These are phyloP conservation scores for Centrapalus pauciflorus DNA, from an alignment of 129 eudicot species.

Conservation along the genomic window DNA sequence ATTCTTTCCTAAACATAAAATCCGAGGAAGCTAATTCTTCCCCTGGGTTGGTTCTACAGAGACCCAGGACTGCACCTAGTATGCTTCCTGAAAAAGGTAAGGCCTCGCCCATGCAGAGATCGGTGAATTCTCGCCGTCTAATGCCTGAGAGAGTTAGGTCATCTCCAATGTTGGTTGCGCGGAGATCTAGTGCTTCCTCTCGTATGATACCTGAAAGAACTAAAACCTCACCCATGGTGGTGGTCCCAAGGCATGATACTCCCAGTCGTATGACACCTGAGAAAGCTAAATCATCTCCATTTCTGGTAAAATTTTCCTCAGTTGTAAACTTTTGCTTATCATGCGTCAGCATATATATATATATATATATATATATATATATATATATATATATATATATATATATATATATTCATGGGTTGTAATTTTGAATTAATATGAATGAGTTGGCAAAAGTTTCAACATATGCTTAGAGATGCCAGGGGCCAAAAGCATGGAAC, in stretches of 20 bases:
- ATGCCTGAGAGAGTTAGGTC: constrained; percentile 21
- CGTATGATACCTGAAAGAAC: constrained; percentile 29
- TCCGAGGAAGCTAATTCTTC: constrained; percentile 10
- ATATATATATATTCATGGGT: too few species aligned
- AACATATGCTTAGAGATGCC: not conserved
- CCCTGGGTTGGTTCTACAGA: constrained; percentile 13
- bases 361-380: too few species aligned
- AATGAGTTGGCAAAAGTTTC: not conserved
- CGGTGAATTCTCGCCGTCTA: constrained; percentile 22
- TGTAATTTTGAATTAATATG: not conserved
- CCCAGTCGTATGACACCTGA: constrained; percentile 20
- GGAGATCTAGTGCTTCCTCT: constrained; percentile 22
- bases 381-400: too few species aligned
- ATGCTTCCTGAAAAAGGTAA: constrained; percentile 35
- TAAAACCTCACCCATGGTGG: constrained; percentile 19
- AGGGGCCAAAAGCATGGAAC: not conserved
- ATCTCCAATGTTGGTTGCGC: constrained; percentile 26
- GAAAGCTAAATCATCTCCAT: constrained; percentile 39
- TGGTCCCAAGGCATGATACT: constrained; percentile 26
- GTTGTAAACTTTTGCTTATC: constrained; percentile 6
- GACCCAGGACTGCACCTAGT: constrained; percentile 35
- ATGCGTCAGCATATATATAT: not conserved
- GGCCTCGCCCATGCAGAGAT: constrained; percentile 30
- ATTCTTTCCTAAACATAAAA: constrained; percentile 2
- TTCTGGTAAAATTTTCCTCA: constrained; percentile 23